Evolutionary conservation across 78 protist genomes (phyloP).

Genomic region (Dictyostelium firmibasis): DNA sequence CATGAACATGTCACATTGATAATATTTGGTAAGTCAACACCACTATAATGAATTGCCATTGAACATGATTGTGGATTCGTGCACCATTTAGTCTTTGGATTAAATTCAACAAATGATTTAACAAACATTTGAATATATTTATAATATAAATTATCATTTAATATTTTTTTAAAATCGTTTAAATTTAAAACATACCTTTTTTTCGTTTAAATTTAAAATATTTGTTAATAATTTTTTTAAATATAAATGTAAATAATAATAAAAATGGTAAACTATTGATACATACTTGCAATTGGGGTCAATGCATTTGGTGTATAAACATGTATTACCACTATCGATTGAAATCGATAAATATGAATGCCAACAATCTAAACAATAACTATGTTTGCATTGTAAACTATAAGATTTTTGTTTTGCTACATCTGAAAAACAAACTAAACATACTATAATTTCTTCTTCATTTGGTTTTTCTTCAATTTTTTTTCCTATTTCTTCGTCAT

Average conservation of each 20-base stretch:
- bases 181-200: not conserved
- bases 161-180: not conserved
- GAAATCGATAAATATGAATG: not conserved
- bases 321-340: not conserved
- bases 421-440: constrained; percentile 29
- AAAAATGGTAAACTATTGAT: too few relatives aligned
- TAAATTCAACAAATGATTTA: constrained; percentile 41
- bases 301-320: constrained; percentile 38
- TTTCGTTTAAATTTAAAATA: too few relatives aligned
- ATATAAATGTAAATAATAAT: too few relatives aligned
- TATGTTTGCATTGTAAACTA: constrained; percentile 9
- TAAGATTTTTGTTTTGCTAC: not conserved
- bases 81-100: constrained; percentile 42
- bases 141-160: not conserved
- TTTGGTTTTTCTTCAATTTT: not conserved
- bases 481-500: not conserved
- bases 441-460: not conserved
- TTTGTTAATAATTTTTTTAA: not conserved
- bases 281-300: constrained; percentile 44
- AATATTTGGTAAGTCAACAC: constrained; percentile 8
- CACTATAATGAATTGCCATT: not conserved
- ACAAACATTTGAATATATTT: constrained; percentile 5
- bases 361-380: constrained; percentile 43
- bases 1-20: constrained; percentile 41
- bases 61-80: constrained; percentile 23